Conservation (phyloP, 495 filamentous ascomycete species). For the Tricharina praecox region DNA sequence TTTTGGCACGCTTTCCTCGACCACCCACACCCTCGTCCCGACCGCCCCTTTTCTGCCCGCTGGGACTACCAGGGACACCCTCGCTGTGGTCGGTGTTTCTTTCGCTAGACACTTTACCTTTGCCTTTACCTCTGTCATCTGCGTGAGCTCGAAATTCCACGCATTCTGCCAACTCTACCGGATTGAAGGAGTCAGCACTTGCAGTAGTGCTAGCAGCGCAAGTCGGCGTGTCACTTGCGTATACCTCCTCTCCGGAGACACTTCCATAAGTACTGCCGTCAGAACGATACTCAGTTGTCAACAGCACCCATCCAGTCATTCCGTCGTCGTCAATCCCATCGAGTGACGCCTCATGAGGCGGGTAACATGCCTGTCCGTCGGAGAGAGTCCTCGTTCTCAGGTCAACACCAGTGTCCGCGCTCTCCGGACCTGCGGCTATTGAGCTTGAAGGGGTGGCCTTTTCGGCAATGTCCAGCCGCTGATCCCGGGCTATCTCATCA, state of each 20-base stretch:
- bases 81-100: background rate
- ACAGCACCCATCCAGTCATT: background rate
- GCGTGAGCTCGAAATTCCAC: background rate
- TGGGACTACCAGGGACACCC: background rate
- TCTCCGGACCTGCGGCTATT: too few species aligned
- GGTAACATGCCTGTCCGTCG: too few species aligned
- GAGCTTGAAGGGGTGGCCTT: too few species aligned
- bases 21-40: background rate
- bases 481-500: too few species aligned
- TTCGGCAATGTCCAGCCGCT: too few species aligned
- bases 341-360: too few species aligned
- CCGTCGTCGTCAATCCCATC: too few species aligned
- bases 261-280: conserved; percentile 2
- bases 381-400: too few species aligned
- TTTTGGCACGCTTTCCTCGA: background rate
- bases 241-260: background rate
- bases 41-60: background rate
- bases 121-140: background rate
- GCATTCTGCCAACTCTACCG: background rate
- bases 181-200: background rate
- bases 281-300: background rate
- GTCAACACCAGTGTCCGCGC: too few species aligned
- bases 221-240: background rate
- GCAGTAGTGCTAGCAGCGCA: background rate
- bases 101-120: background rate